phyloP scores from a whole-genome alignment of 371 early-diverging fungal genomes.

The Dinochytrium kinnereticum region DNA sequence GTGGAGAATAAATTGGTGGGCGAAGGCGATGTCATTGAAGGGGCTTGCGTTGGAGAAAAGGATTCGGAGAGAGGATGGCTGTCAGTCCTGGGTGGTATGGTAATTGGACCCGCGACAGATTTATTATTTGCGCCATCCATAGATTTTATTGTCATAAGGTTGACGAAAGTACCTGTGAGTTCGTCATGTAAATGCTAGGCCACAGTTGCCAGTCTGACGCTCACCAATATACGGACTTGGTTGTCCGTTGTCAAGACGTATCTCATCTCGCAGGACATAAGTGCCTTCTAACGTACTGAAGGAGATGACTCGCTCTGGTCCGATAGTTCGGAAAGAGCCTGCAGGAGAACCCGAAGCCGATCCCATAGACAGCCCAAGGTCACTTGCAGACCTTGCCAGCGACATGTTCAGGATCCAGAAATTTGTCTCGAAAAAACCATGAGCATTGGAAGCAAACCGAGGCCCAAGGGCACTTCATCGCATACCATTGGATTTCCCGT shows the following conservation, averaged over 20 bases:
- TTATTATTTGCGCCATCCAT: neutral
- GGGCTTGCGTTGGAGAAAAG: neutral
- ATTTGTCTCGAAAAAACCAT: neutral
- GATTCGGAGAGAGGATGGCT: neutral
- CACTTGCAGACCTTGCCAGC: neutral
- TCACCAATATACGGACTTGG: conserved; percentile 23
- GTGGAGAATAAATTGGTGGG: neutral
- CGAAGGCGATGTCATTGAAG: neutral
- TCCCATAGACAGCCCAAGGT: neutral
- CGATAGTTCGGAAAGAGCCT: neutral
- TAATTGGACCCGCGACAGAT: neutral
- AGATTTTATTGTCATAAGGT: conserved; percentile 27
- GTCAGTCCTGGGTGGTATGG: neutral
- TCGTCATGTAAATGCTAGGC: neutral
- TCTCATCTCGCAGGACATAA: conserved; percentile 32
- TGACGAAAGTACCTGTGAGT: conserved; percentile 24
- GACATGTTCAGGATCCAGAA: neutral
- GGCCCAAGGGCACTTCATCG: conserved; percentile 6
- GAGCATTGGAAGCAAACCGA: neutral
- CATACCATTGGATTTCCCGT: conserved; percentile 47
- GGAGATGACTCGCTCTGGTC: conserved; percentile 3
- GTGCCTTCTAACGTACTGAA: conserved; percentile 37
- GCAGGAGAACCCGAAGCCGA: neutral
- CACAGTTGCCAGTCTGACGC: neutral
- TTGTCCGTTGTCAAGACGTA: conserved; percentile 16